Percentiles rank a stretch among this genome's conserved stretches.
phyloP scores from a whole-genome alignment of 192 early-diverging fungal genomes.

The Entophlyctis luteolus region DNA sequence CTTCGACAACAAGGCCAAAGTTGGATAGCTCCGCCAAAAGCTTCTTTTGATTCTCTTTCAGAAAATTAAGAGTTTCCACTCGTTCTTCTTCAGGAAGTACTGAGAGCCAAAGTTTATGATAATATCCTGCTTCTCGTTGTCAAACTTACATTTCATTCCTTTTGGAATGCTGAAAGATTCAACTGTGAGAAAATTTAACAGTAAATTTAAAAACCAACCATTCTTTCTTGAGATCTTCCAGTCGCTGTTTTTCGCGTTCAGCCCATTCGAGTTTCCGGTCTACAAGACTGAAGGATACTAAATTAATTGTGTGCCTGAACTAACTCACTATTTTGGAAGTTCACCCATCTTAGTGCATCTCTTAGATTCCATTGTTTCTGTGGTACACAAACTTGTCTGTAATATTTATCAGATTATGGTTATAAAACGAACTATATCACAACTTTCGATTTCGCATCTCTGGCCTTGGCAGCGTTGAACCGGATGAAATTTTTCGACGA shows the following conservation, averaged over 20 bases:
- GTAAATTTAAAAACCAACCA: slow-evolving; percentile 28
- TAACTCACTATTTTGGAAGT: slow-evolving; percentile 53
- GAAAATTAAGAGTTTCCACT: slow-evolving; percentile 35
- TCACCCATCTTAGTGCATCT: slow-evolving; percentile 36
- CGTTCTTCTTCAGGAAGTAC: slow-evolving; percentile 46
- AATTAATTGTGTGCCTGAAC: neutral
- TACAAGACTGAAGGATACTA: slow-evolving; percentile 36
- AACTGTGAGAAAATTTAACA: slow-evolving; percentile 1
- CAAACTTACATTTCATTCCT: slow-evolving; percentile 41
- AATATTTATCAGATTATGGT: too few relatives aligned
- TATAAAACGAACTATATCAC: too few relatives aligned
- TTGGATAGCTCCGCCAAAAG: slow-evolving; percentile 34
- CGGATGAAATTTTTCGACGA: slow-evolving; percentile 42
- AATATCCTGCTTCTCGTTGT: too few relatives aligned
- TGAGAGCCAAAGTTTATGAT: neutral
- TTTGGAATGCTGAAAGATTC: slow-evolving; percentile 37
- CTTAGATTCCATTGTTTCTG: neutral
- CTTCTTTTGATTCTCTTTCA: slow-evolving; percentile 37
- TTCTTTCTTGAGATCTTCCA: slow-evolving; percentile 36
- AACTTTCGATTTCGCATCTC: slow-evolving; percentile 5
- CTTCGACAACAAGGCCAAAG: slow-evolving; percentile 49
- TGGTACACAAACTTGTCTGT: too few relatives aligned
- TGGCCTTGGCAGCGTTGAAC: slow-evolving; percentile 39
- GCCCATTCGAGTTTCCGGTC: slow-evolving; percentile 58
- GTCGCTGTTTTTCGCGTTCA: slow-evolving; percentile 42